Conservation (phyloP, 73 alveolate genomes). For the Paramecium pentaurelia region DNA sequence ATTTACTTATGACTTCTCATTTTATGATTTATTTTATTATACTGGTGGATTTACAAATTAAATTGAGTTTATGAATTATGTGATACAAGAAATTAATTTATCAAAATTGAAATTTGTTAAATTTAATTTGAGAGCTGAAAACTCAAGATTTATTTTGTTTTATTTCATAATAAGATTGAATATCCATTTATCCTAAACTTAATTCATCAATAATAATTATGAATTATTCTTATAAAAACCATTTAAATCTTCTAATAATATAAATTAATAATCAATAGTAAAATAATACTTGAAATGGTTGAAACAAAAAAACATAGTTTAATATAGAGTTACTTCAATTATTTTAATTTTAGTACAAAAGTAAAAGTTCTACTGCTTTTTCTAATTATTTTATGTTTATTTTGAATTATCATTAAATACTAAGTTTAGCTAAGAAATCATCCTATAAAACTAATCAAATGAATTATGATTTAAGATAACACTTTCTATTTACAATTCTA, state of each 20-base stretch:
- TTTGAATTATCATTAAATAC: neutral
- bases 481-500: neutral
- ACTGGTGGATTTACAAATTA: neutral
- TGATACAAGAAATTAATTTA: neutral
- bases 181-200: neutral
- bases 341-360: neutral
- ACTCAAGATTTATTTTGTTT: neutral
- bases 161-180: neutral
- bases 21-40: neutral
- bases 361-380: neutral
- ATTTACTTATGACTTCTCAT: neutral
- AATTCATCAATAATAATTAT: neutral
- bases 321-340: neutral
- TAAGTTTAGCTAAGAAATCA: neutral
- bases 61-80: neutral
- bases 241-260: neutral
- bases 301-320: neutral
- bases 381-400: neutral
- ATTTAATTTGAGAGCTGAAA: neutral
- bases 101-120: neutral
- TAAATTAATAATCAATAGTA: neutral
- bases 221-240: neutral
- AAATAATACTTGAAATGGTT: neutral
- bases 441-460: neutral
- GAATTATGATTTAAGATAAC: neutral